phyloP scores from a whole-genome alignment of 75 land plant genomes.

The Pinus taeda region DNA sequence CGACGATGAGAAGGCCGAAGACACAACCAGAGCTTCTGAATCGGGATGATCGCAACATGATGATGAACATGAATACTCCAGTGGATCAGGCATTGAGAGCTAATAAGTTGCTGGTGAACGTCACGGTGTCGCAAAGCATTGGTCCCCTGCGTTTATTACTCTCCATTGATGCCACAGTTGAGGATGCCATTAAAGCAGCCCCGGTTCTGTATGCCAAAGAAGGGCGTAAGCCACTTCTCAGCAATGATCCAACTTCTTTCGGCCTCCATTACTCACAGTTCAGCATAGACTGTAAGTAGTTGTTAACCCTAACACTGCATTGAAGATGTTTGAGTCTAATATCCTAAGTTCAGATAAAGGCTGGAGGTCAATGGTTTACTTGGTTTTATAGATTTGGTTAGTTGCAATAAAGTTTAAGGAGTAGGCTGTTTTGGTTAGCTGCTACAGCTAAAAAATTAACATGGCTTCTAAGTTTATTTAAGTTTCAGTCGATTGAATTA shows the following conservation, averaged over 20 bases:
- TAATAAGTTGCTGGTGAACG: neutral
- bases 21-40: conserved; percentile 1
- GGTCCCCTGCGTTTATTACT: neutral
- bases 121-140: neutral
- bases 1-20: neutral
- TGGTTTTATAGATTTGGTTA: no score
- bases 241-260: neutral
- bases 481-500: neutral
- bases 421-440: no score
- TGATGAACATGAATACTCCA: neutral
- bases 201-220: neutral
- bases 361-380: no score
- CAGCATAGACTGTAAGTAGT: neutral
- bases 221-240: neutral
- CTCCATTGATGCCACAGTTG: neutral
- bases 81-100: neutral
- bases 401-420: no score
- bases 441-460: no score
- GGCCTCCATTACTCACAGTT: conserved; percentile 7
- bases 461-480: neutral
- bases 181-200: neutral
- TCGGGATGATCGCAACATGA: neutral
- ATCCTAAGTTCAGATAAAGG: neutral
- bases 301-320: neutral
- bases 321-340: no score